Base-by-base conservation (phyloP, 2,329 filamentous ascomycete species). In the Annulohypoxylon truncatum region DNA sequence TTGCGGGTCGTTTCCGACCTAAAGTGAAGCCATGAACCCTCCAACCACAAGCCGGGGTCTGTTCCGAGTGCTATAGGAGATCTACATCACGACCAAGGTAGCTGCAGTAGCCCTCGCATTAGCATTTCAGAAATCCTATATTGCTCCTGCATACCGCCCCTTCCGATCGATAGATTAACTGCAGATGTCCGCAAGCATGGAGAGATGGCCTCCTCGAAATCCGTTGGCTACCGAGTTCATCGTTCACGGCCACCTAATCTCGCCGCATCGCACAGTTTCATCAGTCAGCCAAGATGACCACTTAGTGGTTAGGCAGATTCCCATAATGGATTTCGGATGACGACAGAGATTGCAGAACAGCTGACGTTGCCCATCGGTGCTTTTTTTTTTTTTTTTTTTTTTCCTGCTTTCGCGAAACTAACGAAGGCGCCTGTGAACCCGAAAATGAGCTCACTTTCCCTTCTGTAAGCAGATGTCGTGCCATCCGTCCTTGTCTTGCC, bases 161-260 rank as follows among this genome's bases (percentile, higher is more conserved):
- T 70, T 69, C 72, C 71, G 72, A 74, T 74, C 72, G 72, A 73
- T 74, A 73, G 65, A 75, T 73, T 73, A 71, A 68, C 64, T 71
- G 68, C 69, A 73, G 67, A 73, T 71, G 63, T 38, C 68, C 68
- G 66, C 48, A 58, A 44, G 51, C 42, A 52, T 69, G 66, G 60
- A 54, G 61, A 62, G 47, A 38, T 48, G 63, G 33, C 50, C 61
- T 50, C 9, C 60, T 69, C 24, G 15, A 69, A 63, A 68, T 70
- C 52, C 55, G 64, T 70, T 70, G 67, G 68, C 63, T 69, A 68
- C 66, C 68, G 58, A 68, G 46, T 31, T 48, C 54, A 64, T 67
- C 61, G 57, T 61, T 61, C 46, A 61, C 18, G 66, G 68, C 62
- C 66, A 72, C 67, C 66, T 70, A 67, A 72, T 72, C 72, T 68